Evolutionary conservation across 345 rosid genomes (phyloP), one percentile per base, ranked within the genome.

Genomic region (Nasturtium officinale): DNA sequence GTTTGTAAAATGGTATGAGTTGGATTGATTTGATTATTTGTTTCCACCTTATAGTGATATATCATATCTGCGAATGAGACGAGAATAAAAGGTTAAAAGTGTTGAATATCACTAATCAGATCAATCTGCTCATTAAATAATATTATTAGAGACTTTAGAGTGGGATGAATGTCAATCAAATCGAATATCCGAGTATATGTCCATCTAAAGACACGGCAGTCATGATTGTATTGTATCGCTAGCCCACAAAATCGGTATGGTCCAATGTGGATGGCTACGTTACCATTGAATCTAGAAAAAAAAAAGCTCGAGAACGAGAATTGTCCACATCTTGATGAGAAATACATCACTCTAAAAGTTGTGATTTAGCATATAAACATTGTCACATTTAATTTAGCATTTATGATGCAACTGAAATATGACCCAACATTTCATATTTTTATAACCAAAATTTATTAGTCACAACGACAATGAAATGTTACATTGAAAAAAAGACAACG

Each of bases 211-310:
- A 3, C 12, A 38, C 6, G n/a, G 2, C 25, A 23, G 1, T 37
- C 15, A 11, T 42, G 15, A 15, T 15, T 42, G 46, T 42, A 15
- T 15, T 42, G 46, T 42, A 42, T 13, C 45, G 5, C 3, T 38
- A 4, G 3, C 42, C 40, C 15, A 38, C 15, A 40, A 40, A 13
- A 40, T 40, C 1, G 45, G 16, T 13, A 1, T 40, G 16, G 16
- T 40, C 25, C 67, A 59, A 60, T 48, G 56, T 32, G 21, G 46
- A 9, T 57, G 66, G 64, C 33, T 29, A 47, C 21, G 54, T 56
- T 29, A 20, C 13, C 33, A 5, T 10, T 20, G 21, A 54, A 29
- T 28, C 57, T 43, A 0, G 37, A 23, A 23, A 23, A 45, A 23
- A 23, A 23, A 45, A 2, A 20, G 11, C 25, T 43, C 2, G 17